Evolutionary conservation across 768 basidiomycete species (phyloP), one percentile per base, ranked within the genome.

Genomic region (Suillus discolor): DNA sequence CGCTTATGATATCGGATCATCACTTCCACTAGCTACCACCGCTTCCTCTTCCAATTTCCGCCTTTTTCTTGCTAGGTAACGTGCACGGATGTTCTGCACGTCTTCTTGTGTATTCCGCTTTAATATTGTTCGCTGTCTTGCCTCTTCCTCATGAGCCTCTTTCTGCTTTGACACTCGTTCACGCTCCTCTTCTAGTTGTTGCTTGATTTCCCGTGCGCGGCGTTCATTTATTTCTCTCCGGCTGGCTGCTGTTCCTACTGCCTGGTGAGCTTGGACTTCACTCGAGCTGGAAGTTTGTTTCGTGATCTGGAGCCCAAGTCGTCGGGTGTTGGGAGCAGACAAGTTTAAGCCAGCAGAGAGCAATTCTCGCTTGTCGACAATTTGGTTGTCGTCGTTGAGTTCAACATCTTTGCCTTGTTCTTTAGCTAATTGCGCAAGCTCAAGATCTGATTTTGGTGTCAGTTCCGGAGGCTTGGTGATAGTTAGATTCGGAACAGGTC

Each of bases 311-410:
- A 82, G 73, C 18, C 88, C 88, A n/a, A 92, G 80, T 61, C 83
- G 82, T 64, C 94, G 84, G 6, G 92, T 94, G 73, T 94, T 92
- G 44, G 91, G 87, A 66, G 92, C 86, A 41, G 93, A 88, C 54
- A 99, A 83, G 74, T 99, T 99, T 64, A 99, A 80, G 2, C 97
- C 97, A 6, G 97, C 96, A 25, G 90, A 87, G 54, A 99, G 82
- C 9, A 99, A 81, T 62, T 96, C 93, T 64, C 96, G 89, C 73
- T 96, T 96, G 80, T 99, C 97, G 57, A 99, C 91, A 55, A 99
- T 96, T 75, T 96, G 93, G 71, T 96, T 96, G 71, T 98, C 96
- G 76, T 99, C 97, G 76, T 99, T 99, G 41, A 98, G 80, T 77
- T 98, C 97, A 41, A 99, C 89, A 13, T 88, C 83, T 75, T 92